Evolutionary conservation across 2,329 filamentous ascomycete species (phyloP).

Genomic region (Paraphoma chrysanthemicola): DNA sequence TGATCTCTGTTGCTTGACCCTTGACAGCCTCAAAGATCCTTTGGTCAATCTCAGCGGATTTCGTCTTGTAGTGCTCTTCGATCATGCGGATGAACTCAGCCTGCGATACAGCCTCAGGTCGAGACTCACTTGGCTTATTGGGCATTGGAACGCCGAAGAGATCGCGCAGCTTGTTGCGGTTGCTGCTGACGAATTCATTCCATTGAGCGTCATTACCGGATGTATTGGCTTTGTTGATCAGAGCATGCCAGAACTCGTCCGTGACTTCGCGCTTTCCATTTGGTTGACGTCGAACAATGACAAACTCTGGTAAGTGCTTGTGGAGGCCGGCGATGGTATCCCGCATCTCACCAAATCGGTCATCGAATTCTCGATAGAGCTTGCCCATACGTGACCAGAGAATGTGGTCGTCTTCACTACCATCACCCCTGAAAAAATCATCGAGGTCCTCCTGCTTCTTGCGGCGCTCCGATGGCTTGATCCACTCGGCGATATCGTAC

Average conservation of each 20-base stretch:
- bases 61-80: conserved; percentile 24
- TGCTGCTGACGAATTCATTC: conserved; percentile 61
- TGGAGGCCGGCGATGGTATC: conserved; percentile 23
- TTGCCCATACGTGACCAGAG: conserved; percentile 26
- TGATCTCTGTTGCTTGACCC: conserved; percentile 22
- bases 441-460: neutral
- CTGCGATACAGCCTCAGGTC: conserved; percentile 48
- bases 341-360: conserved; percentile 19
- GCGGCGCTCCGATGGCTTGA: conserved; percentile 11
- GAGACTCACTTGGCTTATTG: conserved; percentile 5
- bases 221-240: conserved; percentile 62
- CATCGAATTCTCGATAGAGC: conserved; percentile 16
- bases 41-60: conserved; percentile 30
- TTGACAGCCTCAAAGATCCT: conserved; percentile 29
- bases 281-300: conserved; percentile 62
- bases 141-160: conserved; percentile 22
- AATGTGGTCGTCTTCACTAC: conserved; percentile 12
- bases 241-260: conserved; percentile 70
- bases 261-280: conserved; percentile 63
- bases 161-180: conserved; percentile 51
- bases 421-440: conserved; percentile 4
- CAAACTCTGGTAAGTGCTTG: conserved; percentile 59
- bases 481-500: conserved; percentile 18
- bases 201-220: conserved; percentile 55
- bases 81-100: conserved; percentile 57